phyloP scores from a whole-genome alignment of 1,284 basidiomycete species.

The Pseudozyma thailandica region DNA sequence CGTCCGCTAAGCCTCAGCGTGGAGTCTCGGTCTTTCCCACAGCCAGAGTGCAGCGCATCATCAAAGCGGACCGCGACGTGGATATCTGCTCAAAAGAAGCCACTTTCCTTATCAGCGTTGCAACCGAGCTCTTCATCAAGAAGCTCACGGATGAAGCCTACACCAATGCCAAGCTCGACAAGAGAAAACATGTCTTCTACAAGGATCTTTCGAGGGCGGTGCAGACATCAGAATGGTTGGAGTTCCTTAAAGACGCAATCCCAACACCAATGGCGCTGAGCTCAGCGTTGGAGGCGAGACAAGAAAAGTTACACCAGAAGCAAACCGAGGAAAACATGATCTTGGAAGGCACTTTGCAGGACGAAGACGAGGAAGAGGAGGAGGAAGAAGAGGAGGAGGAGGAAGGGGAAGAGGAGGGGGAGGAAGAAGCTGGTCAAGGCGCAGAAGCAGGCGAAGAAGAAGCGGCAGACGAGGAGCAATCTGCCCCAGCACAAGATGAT shows the following conservation, averaged over 20 bases:
- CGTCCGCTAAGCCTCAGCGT: constrained; percentile 16
- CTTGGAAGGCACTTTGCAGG: constrained; percentile 35
- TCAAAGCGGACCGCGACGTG: constrained; percentile 61
- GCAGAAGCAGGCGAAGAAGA: constrained; percentile 7
- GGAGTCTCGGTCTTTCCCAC: constrained; percentile 52
- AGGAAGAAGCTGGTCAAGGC: constrained; percentile 7
- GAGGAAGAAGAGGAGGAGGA: constrained; percentile 32
- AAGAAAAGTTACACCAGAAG: constrained; percentile 31
- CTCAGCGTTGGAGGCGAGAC: constrained; percentile 45
- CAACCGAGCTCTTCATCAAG: constrained; percentile 59
- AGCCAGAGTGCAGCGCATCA: constrained; percentile 56
- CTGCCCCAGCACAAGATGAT: background rate
- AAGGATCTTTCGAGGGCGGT: constrained; percentile 59
- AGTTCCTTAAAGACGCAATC: constrained; percentile 55
- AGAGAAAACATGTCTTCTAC: constrained; percentile 57
- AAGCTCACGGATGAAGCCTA: constrained; percentile 57
- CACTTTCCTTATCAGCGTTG: constrained; percentile 56
- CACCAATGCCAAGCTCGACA: constrained; percentile 56
- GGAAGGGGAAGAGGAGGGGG: constrained; percentile 14
- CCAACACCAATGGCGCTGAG: constrained; percentile 51
- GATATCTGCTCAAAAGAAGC: constrained; percentile 63
- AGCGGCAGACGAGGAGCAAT: constrained; percentile 1
- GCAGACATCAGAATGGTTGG: constrained; percentile 51
- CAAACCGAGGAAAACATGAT: constrained; percentile 41
- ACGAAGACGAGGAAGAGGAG: constrained; percentile 29